A percentile compares a stretch with the other conserved stretches of the same genome.
phyloP scores from a whole-genome alignment of 2,329 filamentous ascomycete species.

The Alternaria postmessia region DNA sequence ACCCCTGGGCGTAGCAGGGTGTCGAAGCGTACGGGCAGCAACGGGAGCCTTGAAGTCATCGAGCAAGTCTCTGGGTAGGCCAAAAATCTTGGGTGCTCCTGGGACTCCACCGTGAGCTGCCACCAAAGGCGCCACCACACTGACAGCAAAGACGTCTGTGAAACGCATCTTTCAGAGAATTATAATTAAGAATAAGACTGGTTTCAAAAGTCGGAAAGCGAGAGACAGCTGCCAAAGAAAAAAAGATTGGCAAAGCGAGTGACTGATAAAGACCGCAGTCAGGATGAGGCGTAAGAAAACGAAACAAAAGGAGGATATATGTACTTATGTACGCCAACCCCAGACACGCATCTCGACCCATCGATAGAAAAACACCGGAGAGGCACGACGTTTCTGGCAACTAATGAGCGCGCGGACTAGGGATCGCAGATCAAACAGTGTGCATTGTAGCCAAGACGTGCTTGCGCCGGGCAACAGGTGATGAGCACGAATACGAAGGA shows the following conservation, averaged over 20 bases:
- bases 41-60: conserved; percentile 30
- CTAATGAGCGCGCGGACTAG: conserved; percentile 15
- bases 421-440: conserved; percentile 7
- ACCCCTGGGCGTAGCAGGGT: conserved; percentile 21
- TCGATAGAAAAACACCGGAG: conserved; percentile 8
- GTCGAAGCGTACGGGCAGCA: conserved; percentile 32
- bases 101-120: conserved; percentile 43
- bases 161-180: conserved; percentile 37
- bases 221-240: conserved; percentile 7
- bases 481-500: conserved; percentile 13
- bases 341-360: not conserved
- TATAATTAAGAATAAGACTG: conserved; percentile 5
- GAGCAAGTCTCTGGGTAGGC: conserved; percentile 43
- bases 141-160: conserved; percentile 37
- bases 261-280: conserved; percentile 4
- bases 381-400: conserved; percentile 13
- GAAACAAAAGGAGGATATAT: not conserved
- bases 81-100: conserved; percentile 46
- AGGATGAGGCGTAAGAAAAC: conserved; percentile 5
- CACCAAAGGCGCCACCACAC: conserved; percentile 42
- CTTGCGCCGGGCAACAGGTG: not conserved
- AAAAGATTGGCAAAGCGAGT: conserved; percentile 9
- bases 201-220: not conserved
- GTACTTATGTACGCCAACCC: conserved; percentile 8
- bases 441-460: conserved; percentile 10